Conservation (phyloP, 306 rosid genomes). For the Chamaecrista fasciculata region DNA sequence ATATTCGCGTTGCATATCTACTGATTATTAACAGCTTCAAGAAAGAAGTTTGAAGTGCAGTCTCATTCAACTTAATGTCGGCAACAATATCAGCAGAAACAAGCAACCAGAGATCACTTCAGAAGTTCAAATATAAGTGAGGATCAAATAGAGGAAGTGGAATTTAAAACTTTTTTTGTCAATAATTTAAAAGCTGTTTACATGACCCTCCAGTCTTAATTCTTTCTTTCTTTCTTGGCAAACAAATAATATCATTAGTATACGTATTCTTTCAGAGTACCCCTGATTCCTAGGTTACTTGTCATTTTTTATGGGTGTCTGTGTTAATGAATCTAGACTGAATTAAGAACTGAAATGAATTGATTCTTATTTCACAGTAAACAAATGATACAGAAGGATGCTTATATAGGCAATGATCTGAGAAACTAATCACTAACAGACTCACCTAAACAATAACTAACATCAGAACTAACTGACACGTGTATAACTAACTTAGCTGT, state of each 20-base stretch:
- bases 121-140: not conserved
- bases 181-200: not conserved
- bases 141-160: not conserved
- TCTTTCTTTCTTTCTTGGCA: not conserved
- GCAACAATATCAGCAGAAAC: conserved; percentile 23
- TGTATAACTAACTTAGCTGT: no score
- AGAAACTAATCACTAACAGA: no score
- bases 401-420: no score
- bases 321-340: no score
- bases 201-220: not conserved
- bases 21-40: conserved; percentile 36
- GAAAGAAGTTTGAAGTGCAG: conserved; percentile 57
- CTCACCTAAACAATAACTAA: no score
- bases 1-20: not conserved
- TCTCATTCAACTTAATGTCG: conserved; percentile 53
- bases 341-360: no score
- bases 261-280: not conserved
- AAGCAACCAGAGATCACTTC: conserved; percentile 20
- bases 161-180: no score
- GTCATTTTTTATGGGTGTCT: not conserved
- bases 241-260: not conserved
- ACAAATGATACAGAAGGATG: no score
- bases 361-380: no score
- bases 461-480: no score
- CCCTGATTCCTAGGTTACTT: no score